Evolutionary conservation across 306 rosid genomes (phyloP).

Genomic region (Acacia crassicarpa): DNA sequence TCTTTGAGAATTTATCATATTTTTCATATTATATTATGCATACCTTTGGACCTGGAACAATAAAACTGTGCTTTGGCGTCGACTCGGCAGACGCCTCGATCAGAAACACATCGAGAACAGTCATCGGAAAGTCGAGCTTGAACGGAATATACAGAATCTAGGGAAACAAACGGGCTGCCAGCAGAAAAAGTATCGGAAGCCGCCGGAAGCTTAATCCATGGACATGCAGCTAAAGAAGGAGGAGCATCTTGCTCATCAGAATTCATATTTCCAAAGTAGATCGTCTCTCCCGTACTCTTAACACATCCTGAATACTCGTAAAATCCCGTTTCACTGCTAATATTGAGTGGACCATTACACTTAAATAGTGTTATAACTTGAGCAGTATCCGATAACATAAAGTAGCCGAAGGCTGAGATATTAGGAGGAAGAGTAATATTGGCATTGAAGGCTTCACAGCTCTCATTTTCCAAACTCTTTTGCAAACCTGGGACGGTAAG

Average conservation of each 20-base stretch:
- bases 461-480: neutral
- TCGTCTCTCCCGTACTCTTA: neutral
- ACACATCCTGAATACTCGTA: neutral
- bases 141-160: slow-evolving; percentile 9
- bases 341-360: slow-evolving; percentile 6
- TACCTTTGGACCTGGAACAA: slow-evolving; percentile 31
- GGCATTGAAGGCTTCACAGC: slow-evolving; percentile 12
- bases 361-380: neutral
- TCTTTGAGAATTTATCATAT: too few species aligned
- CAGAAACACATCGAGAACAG: neutral
- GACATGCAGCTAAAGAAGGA: slow-evolving; percentile 2
- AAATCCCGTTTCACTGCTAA: neutral
- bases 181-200: too few species aligned
- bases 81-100: slow-evolving; percentile 1
- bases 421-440: slow-evolving; percentile 14
- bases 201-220: slow-evolving; percentile 32
- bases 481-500: neutral
- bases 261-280: too few species aligned
- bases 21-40: neutral
- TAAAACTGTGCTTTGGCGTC: neutral
- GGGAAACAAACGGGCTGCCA: neutral
- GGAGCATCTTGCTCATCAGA: neutral
- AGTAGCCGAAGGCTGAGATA: slow-evolving; percentile 13
- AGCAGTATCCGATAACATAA: neutral
- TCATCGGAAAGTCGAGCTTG: neutral